Conservation (phyloP, 768 basidiomycete genomes). For the Clavaria fumosa region DNA sequence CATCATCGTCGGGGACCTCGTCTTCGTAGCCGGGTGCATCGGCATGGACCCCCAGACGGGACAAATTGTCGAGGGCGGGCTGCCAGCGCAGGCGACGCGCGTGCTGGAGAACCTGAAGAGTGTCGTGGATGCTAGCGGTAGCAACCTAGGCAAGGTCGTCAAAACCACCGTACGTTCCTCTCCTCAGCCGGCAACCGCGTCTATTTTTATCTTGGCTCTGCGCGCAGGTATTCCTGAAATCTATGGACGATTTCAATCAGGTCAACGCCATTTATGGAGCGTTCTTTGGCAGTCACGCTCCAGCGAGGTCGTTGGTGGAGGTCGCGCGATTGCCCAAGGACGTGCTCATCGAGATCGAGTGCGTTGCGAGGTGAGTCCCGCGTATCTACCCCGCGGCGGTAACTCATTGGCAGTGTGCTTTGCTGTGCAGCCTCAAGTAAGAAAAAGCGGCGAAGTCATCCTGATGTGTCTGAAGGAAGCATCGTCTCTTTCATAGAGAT, state of each 20-base stretch:
- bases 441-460: no score
- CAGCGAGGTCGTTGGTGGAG: constrained; percentile 86
- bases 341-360: constrained; percentile 86
- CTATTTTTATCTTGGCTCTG: background rate
- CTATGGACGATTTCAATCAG: constrained; percentile 77
- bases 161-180: constrained; percentile 72
- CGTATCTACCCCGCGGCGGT: no score
- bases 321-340: constrained; percentile 80
- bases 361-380: constrained; percentile 64
- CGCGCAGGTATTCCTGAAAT: constrained; percentile 73
- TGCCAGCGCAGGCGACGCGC: constrained; percentile 71
- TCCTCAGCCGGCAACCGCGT: background rate
- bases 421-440: no score
- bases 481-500: no score
- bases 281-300: constrained; percentile 84
- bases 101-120: constrained; percentile 75
- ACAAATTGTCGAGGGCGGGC: constrained; percentile 55
- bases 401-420: no score
- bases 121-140: constrained; percentile 71
- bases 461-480: no score
- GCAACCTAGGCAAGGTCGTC: constrained; percentile 63
- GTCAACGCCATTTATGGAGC: constrained; percentile 73
- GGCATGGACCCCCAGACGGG: constrained; percentile 62
- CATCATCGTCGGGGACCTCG: constrained; percentile 64
- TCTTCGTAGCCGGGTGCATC: constrained; percentile 86